A percentile compares a stretch with the other conserved stretches of the same genome.
phyloP scores from a whole-genome alignment of 805 yeast genomes.

The Cyberlindnera amylophila region DNA sequence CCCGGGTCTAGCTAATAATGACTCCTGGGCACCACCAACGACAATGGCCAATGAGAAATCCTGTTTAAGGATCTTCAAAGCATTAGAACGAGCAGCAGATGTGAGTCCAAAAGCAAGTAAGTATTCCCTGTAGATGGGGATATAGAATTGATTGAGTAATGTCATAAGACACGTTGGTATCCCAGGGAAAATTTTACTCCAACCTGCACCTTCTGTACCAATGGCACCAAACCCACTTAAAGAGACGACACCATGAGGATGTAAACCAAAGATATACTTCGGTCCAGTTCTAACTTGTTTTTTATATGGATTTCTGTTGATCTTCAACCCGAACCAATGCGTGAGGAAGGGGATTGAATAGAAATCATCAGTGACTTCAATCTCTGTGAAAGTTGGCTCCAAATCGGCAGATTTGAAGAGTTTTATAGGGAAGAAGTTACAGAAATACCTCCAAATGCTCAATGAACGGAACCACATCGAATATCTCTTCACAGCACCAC shows the following conservation, averaged over 20 bases:
- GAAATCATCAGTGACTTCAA: conserved; percentile 21
- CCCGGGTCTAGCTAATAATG: conserved; percentile 61
- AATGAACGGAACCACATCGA: conserved; percentile 55
- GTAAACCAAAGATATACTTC: conserved; percentile 84
- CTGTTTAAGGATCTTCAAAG: conserved; percentile 55
- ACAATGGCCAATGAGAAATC: conserved; percentile 83
- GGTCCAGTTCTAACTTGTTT: conserved; percentile 52
- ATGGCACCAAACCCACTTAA: conserved; percentile 85
- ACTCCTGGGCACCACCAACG: conserved; percentile 94
- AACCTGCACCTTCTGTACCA: conserved; percentile 76
- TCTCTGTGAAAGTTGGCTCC: conserved; percentile 64
- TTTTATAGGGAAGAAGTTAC: conserved; percentile 74
- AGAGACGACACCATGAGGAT: conserved; percentile 95
- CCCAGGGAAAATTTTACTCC: conserved; percentile 73
- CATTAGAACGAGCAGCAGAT: conserved; percentile 74
- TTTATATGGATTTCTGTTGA: conserved; percentile 25
- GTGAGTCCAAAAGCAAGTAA: conserved; percentile 76
- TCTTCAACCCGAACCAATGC: conserved; percentile 17
- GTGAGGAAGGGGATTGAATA: conserved; percentile 14
- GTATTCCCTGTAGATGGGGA: conserved; percentile 88
- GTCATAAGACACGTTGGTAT: conserved; percentile 78
- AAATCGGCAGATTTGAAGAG: conserved; percentile 66
- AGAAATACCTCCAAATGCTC: conserved; percentile 66
- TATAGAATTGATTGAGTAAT: conserved; percentile 70
- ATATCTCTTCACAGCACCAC: conserved; percentile 56